Conservation (phyloP, 1,284 basidiomycete species). For the Schizopora paradoxa region DNA sequence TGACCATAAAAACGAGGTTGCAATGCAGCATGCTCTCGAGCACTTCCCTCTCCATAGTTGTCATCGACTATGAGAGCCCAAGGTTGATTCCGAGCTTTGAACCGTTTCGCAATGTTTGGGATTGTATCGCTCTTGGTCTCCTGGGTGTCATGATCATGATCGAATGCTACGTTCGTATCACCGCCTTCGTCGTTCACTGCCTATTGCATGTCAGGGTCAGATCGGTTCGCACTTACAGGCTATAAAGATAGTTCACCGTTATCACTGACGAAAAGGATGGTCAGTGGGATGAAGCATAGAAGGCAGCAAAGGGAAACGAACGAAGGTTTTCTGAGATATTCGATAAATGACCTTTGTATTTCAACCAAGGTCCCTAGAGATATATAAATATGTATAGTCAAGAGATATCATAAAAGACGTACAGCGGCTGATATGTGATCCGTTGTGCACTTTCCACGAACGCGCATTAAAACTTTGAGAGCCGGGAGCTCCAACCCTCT, state of each 20-base stretch:
- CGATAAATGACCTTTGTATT: constrained; percentile 95
- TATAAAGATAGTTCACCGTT: constrained; percentile 30
- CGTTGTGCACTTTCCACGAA: constrained; percentile 97
- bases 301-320: constrained; percentile 36
- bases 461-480: constrained; percentile 83
- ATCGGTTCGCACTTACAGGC: constrained; percentile 2
- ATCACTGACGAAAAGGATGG: constrained; percentile 40
- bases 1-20: constrained; percentile 93
- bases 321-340: constrained; percentile 96
- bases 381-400: constrained; percentile 1
- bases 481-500: constrained; percentile 72
- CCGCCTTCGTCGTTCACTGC: constrained; percentile 92
- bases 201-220: constrained; percentile 27
- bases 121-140: constrained; percentile 73
- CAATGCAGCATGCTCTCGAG: constrained; percentile 96
- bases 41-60: constrained; percentile 93
- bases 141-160: constrained; percentile 47
- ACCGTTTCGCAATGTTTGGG: constrained; percentile 82
- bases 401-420: constrained; percentile 24
- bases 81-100: constrained; percentile 76
- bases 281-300: constrained; percentile 2
- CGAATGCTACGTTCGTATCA: constrained; percentile 85
- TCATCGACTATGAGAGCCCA: constrained; percentile 97
- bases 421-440: constrained; percentile 96
- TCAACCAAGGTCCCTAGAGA: constrained; percentile 87